These are phyloP conservation scores for Boletus rubescentipes DNA, from an alignment of 768 basidiomycete genomes.

Conservation along the genomic window DNA sequence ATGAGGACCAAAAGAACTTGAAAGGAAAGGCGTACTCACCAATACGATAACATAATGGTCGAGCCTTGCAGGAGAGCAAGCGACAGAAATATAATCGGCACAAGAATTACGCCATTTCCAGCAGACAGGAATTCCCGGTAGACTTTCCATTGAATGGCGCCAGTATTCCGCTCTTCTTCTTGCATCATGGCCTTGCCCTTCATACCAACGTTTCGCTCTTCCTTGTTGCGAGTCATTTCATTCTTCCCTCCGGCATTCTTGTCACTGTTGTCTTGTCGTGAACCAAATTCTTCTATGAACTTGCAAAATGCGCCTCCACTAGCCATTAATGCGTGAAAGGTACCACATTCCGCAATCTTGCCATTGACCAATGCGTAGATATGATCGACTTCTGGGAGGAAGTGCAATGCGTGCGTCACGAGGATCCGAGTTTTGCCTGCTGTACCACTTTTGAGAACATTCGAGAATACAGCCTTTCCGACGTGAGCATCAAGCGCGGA, in stretches of 20 bases:
- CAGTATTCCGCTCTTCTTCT: slow-evolving; percentile 80
- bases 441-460: slow-evolving; percentile 67
- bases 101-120: slow-evolving; percentile 60
- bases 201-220: slow-evolving; percentile 33
- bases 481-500: slow-evolving; percentile 92
- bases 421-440: slow-evolving; percentile 78
- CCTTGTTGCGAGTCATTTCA: slow-evolving; percentile 33
- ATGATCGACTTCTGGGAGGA: slow-evolving; percentile 85
- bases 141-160: slow-evolving; percentile 42
- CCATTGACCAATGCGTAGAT: slow-evolving; percentile 81
- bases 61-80: slow-evolving; percentile 67
- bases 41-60: slow-evolving; percentile 71
- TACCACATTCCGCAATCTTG: slow-evolving; percentile 74
- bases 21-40: slow-evolving; percentile 42
- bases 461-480: slow-evolving; percentile 82
- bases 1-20: not conserved
- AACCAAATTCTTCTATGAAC: slow-evolving; percentile 76
- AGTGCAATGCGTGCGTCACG: slow-evolving; percentile 90
- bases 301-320: slow-evolving; percentile 68
- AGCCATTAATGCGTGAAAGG: slow-evolving; percentile 68
- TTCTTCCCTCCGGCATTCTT: slow-evolving; percentile 38
- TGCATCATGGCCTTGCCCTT: slow-evolving; percentile 70
- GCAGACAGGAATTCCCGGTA: slow-evolving; percentile 60
- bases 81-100: slow-evolving; percentile 65
- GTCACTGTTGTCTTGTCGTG: slow-evolving; percentile 48